Base-by-base conservation (phyloP, 371 early-diverging fungal genomes). In the Blakeslea trispora region DNA sequence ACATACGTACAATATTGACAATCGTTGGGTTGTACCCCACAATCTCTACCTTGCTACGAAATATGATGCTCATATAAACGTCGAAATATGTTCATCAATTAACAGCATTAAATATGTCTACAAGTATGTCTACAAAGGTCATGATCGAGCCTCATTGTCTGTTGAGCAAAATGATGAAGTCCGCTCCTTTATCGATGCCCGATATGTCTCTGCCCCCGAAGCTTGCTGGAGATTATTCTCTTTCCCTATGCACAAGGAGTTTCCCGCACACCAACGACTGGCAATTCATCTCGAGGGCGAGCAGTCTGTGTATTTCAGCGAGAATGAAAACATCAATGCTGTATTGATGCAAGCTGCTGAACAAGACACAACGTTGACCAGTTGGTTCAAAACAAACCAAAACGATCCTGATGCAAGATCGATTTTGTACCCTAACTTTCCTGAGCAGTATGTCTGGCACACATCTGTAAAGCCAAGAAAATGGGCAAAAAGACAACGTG, bases 61-160 rank as follows among this genome's bases (percentile, higher is more conserved):
- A 48, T 72, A 62, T 44, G 39, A 64, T 40, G 55, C 68, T 1
- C 70, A 74, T 47, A 70, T 72, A n/a, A 72, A 77, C 46, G 69
- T 73, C 0, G 71, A 74, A 45, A 61, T 70, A 14, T 73, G 74
- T 39, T 9, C 45, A 1, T 48, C 63, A 0, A 40, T 64, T 17
- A 13, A 28, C 0, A 51, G 63, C 0, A 57, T 77, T 7, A 50
- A 57, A 37, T 57, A 57, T 18, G 14, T 57, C 6, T 50, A 50
- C n/a, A 72, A 69, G 41, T 66, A 72, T 45, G 60, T 72, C 0
- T 63, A 66, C 51, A 69, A 67, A 40, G 68, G 74, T 0, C 63
- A 65, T 39, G 63, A 65, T 34, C 8, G 45, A 5, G 50, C 61
- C 2, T 28, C 28, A 28, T 28, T 28, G 28, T 28, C 28, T 28